Conservation (phyloP, 257 asterid species). For the Marsdenia floribunda region DNA sequence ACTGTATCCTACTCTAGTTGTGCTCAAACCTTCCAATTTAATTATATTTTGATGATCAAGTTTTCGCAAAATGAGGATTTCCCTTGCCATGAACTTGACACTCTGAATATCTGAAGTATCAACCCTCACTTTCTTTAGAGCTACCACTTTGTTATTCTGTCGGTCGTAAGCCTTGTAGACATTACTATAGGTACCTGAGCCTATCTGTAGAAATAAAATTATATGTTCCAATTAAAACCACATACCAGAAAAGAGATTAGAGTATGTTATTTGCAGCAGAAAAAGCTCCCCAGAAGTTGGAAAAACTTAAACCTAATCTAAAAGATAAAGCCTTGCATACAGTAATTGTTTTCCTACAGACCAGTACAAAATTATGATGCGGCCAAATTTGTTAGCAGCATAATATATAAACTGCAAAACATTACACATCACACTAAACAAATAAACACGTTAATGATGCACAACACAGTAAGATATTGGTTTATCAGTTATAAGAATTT, state of each 20-base stretch:
- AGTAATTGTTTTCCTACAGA: not conserved
- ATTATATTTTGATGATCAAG: slow-evolving; percentile 77
- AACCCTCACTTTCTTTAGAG: slow-evolving; percentile 71
- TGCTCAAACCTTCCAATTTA: slow-evolving; percentile 61
- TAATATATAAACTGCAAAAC: not conserved
- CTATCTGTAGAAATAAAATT: slow-evolving; percentile 58
- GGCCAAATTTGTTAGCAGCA: not conserved
- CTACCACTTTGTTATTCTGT: slow-evolving; percentile 40
- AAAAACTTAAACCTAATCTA: not conserved
- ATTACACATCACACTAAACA: not conserved
- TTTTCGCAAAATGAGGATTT: slow-evolving; percentile 59
- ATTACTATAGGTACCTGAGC: slow-evolving; percentile 81
- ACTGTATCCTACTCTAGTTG: slow-evolving; percentile 53
- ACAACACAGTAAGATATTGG: not conserved
- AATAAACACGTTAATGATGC: not conserved
- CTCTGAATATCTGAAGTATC: slow-evolving; percentile 71
- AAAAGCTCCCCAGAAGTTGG: not conserved
- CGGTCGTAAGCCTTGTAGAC: slow-evolving; percentile 74
- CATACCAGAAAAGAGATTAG: slow-evolving; percentile 2
- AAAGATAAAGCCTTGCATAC: not conserved
- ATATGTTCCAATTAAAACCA: slow-evolving; percentile 37
- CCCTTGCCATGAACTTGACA: slow-evolving; percentile 84
- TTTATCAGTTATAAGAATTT: no score
- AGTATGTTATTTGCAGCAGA: not conserved
- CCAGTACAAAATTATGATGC: not conserved